These are phyloP conservation scores for Camelina laxa DNA, from an alignment of 345 rosid species.

Conservation along the genomic window DNA sequence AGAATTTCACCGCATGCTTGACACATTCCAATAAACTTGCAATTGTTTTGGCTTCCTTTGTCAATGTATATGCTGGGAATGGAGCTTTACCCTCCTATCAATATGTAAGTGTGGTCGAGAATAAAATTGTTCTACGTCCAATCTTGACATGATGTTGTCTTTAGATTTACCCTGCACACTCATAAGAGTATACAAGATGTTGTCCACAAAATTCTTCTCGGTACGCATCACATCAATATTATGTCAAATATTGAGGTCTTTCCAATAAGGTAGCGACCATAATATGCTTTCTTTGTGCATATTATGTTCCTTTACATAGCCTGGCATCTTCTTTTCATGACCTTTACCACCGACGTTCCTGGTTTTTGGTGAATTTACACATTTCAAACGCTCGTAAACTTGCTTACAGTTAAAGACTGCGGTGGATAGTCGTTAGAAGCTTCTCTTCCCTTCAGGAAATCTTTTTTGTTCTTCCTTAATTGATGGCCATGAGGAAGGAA, in stretches of 20 bases:
- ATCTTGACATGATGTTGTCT: neutral
- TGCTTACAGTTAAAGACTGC: no score
- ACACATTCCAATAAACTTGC: constrained; percentile 5
- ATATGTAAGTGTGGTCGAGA: neutral
- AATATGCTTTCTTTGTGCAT: neutral
- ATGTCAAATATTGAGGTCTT: neutral
- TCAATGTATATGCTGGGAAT: no score
- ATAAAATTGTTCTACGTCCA: neutral
- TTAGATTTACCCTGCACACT: neutral
- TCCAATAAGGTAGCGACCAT: neutral
- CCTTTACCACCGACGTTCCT: no score
- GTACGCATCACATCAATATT: neutral
- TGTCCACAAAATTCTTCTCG: neutral
- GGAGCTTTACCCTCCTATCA: neutral
- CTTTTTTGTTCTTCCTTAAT: neutral
- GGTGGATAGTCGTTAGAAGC: neutral
- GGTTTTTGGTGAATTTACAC: no score
- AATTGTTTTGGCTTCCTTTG: neutral
- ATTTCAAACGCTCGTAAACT: no score
- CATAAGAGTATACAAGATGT: constrained; percentile 6
- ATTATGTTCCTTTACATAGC: neutral
- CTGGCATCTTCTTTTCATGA: no score
- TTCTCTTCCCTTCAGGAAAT: neutral
- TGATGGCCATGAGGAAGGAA: neutral
- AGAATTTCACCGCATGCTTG: neutral